These are phyloP conservation scores for Wickerhamiella bombiphila DNA, from an alignment of 805 yeast species.

Conservation along the genomic window DNA sequence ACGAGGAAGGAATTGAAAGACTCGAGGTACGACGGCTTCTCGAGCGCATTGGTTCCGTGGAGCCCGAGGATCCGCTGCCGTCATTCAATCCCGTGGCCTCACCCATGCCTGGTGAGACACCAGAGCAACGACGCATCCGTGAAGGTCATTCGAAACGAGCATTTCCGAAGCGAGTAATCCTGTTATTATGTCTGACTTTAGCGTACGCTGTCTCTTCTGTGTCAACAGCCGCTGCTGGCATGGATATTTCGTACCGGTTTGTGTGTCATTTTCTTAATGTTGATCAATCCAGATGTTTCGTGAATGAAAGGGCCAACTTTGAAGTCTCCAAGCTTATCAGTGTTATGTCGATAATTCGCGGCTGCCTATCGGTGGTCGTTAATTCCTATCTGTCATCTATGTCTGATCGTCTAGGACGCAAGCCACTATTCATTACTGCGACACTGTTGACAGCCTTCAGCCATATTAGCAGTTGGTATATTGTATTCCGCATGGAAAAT, in stretches of 20 bases:
- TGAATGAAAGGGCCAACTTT: constrained; percentile 10
- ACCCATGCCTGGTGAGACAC: constrained; percentile 6
- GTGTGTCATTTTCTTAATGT: constrained; percentile 12
- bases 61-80: constrained; percentile 1
- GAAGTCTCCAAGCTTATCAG: constrained; percentile 13
- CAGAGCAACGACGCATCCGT: constrained; percentile 7
- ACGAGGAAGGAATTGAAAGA: constrained; percentile 7
- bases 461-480: constrained; percentile 12
- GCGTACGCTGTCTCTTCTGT: constrained; percentile 6
- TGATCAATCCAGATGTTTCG: constrained; percentile 12
- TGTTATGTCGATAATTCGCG: constrained; percentile 9
- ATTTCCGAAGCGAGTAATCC: constrained; percentile 12
- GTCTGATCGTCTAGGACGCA: constrained; percentile 18
- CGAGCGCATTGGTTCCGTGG: background rate
- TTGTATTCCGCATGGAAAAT: constrained; percentile 14
- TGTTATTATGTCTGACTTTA: constrained; percentile 7
- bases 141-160: constrained; percentile 14
- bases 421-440: constrained; percentile 13
- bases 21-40: constrained; percentile 4
- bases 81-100: constrained; percentile 2
- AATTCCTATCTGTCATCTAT: constrained; percentile 13
- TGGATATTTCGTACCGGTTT: constrained; percentile 15
- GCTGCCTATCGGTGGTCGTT: constrained; percentile 9
- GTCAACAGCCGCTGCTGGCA: constrained; percentile 13
- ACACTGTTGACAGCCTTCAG: constrained; percentile 8